Conservation (phyloP, 2,329 filamentous ascomycete species). For the Xylariaceae sp. region DNA sequence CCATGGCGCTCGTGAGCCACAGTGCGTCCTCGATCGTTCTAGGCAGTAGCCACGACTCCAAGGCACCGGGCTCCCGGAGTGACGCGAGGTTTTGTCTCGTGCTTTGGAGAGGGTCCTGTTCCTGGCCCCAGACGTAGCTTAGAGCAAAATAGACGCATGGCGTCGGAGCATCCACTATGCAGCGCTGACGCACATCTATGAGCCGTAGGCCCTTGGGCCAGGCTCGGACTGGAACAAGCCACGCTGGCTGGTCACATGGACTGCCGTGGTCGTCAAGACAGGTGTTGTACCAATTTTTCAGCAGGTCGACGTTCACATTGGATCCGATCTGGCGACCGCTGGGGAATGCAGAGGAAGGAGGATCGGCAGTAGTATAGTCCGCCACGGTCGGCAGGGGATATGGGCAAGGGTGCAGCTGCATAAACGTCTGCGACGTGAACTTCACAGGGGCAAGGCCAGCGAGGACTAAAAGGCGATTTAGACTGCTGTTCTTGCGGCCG, state of each 20-base stretch:
- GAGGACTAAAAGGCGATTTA: slow-evolving; percentile 10
- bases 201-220: slow-evolving; percentile 14
- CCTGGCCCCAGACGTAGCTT: slow-evolving; percentile 20
- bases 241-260: slow-evolving; percentile 10
- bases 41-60: slow-evolving; percentile 7
- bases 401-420: slow-evolving; percentile 19
- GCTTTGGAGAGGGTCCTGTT: slow-evolving; percentile 8
- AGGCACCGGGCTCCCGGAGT: slow-evolving; percentile 4
- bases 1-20: slow-evolving; percentile 17
- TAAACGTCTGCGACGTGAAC: slow-evolving; percentile 13
- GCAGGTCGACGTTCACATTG: slow-evolving; percentile 12
- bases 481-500: slow-evolving; percentile 8
- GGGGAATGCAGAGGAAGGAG: slow-evolving; percentile 14
- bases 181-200: slow-evolving; percentile 11
- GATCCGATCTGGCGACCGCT: slow-evolving; percentile 8
- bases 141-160: slow-evolving; percentile 15
- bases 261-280: slow-evolving; percentile 9
- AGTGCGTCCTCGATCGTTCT: slow-evolving; percentile 20
- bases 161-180: slow-evolving; percentile 11
- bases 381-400: slow-evolving; percentile 16
- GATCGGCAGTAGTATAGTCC: slow-evolving; percentile 8
- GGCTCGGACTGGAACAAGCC: slow-evolving; percentile 3
- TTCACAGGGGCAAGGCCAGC: slow-evolving; percentile 11
- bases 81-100: slow-evolving; percentile 1
- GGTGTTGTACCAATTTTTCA: slow-evolving; percentile 12